Base-by-base conservation (phyloP, 441 rosid species). In the Biscutella laevigata region DNA sequence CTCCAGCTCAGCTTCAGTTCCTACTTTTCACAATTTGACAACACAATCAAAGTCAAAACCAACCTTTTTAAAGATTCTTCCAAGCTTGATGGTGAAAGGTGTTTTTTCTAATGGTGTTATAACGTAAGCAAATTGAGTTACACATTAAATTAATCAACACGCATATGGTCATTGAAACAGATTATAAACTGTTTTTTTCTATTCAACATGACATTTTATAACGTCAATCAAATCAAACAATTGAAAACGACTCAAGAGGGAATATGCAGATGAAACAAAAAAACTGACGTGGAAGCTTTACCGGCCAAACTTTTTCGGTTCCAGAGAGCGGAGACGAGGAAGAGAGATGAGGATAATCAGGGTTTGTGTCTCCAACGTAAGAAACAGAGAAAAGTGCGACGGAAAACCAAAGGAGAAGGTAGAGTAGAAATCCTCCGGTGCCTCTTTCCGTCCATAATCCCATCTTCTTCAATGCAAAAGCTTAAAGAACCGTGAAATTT, bases 261-360 rank as follows among this genome's bases (percentile, higher is more conserved):
- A 21, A 48, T 30, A 38, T 15, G 9, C 16, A 40, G 30, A 55
- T 14, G 4, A 34, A 14, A 3, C 36, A 30, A 14, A 56, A 47
- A 16, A 59, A 50, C 6, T 14, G 28, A 12, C 4, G 26, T 47
- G 46, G 39, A 2, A 4, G 19, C 7, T 83, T 11, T 71, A 90
- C 97, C 17, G 97, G 97, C 97, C 97, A 90, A 48, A 79, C 62
- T 77, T n/a, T 79, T 0, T 76, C 75, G 29, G 76, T 49, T n/a
- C 1, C 51, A 24, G 72, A 53, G 26, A 61, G 51, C 13, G 45
- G 28, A 25, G 72, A 41, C 11, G 52, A 61, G 2, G 72, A 45
- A 6, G 61, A 48, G 27, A 41, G 53, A 28, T 28, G n/a, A 37
- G 16, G 9, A 56, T 11, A 13, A 57, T 3, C 19, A 35, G 8